Base-by-base conservation (phyloP, 1,139 yeast species). In the Suhomyces bolitotheri region DNA sequence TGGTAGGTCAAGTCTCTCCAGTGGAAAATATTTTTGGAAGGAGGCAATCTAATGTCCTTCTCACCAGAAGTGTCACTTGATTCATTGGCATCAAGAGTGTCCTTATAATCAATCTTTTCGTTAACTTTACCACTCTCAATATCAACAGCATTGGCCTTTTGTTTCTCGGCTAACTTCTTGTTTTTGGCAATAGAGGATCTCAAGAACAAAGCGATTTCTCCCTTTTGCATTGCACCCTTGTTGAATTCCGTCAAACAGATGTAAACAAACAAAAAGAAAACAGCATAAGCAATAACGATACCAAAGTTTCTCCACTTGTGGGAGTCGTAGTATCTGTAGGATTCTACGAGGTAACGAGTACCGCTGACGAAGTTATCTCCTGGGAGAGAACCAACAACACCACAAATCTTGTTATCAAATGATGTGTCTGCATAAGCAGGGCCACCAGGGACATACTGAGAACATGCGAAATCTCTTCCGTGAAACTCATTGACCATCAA, bases 281-380 rank as follows among this genome's bases (percentile, higher is more conserved):
- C 33, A 21, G 65, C 60, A 52, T 73, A 84, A 1, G 70, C 86
- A 41, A 80, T 38, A 26, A 73, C 62, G 47, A 88, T 81, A 54
- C 95, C 96, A 47, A 80, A 76, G 53, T 88, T 82, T 65, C 96
- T 80, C 96, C 96, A 88, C 53, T 77, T 76, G 57, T 88, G 89
- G 7, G 63, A 41, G 46, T 74, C 70, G 27, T 57, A 50, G 59
- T 83, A 87, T 9, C 54, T 46, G 54, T 60, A 80, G 3, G 80
- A 58, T 10, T 48, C 43, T 4, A 47, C 50, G 31, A 87, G 46
- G 54, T 80, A 88, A 13, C 50, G 62, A 34, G 78, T 72, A 53
- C 96, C 96, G 22, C 55, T 45, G 29, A 88, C 83, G 33, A 45
- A 49, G 16, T 45, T 45, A 14, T 61, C 48, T 34, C 96, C 96